phyloP scores from a whole-genome alignment of 495 filamentous ascomycete genomes.

The Cercophora newfieldiana region DNA sequence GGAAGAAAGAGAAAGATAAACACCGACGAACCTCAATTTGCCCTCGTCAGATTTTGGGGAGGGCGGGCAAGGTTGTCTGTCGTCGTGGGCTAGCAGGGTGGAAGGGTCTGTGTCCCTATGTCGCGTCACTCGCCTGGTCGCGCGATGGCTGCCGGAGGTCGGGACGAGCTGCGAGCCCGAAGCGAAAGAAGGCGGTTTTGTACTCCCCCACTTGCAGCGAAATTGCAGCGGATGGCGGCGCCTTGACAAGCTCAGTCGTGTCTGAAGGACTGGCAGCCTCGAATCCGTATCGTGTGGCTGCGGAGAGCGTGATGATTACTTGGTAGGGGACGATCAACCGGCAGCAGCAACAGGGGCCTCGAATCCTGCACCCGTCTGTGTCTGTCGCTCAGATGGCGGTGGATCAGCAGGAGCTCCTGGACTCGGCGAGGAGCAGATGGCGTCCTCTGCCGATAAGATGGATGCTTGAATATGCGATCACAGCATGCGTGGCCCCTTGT shows the following conservation, averaged over 20 bases:
- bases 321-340: constrained; percentile 16
- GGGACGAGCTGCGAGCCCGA: constrained; percentile 19
- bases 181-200: constrained; percentile 13
- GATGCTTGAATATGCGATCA: background rate
- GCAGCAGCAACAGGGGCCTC: constrained; percentile 4
- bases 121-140: constrained; percentile 11
- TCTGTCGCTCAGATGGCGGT: background rate
- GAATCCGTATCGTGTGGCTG: constrained; percentile 15
- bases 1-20: background rate
- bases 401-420: background rate
- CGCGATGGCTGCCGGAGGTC: constrained; percentile 7
- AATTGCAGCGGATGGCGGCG: constrained; percentile 11
- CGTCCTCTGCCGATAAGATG: background rate
- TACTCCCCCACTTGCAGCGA: constrained; percentile 19
- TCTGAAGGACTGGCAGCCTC: constrained; percentile 15
- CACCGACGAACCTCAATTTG: constrained; percentile 2
- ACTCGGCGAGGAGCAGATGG: background rate
- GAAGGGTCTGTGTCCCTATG: background rate
- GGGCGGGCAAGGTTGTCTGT: background rate
- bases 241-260: constrained; percentile 12
- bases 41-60: background rate
- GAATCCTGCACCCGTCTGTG: background rate
- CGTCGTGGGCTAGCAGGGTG: background rate
- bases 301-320: constrained; percentile 6
- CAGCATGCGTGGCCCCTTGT: background rate